Conservation (phyloP, 495 filamentous ascomycete species). For the Immersiella caudata region DNA sequence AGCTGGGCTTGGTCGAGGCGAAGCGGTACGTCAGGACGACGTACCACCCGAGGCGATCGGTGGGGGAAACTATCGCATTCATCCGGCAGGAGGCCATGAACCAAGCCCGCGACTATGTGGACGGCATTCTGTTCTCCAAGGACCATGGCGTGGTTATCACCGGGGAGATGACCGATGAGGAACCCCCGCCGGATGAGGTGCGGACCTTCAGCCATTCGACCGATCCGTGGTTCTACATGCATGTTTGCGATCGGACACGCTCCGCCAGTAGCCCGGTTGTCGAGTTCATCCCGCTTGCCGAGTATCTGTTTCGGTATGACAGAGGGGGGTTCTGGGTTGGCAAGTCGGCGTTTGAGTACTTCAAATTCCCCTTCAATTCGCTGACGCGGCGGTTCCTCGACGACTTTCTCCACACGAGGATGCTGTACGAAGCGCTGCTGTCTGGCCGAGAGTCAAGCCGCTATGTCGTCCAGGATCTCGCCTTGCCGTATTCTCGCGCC, state of each 20-base stretch:
- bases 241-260: constrained; percentile 27
- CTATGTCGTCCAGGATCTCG: constrained; percentile 57
- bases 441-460: constrained; percentile 48
- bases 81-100: constrained; percentile 23
- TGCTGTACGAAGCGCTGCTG: constrained; percentile 59
- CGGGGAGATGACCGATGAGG: constrained; percentile 36
- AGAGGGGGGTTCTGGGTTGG: constrained; percentile 64
- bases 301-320: constrained; percentile 66
- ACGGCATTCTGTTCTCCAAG: constrained; percentile 54
- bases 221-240: constrained; percentile 59
- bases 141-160: constrained; percentile 53
- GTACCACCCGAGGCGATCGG: constrained; percentile 38
- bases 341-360: constrained; percentile 53
- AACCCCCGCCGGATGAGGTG: constrained; percentile 3
- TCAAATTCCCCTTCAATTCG: constrained; percentile 54
- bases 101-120: constrained; percentile 47
- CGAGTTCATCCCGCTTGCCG: constrained; percentile 47
- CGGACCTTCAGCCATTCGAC: constrained; percentile 40
- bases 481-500: constrained; percentile 46
- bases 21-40: constrained; percentile 55
- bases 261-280: neutral
- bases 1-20: constrained; percentile 56
- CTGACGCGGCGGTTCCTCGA: constrained; percentile 54
- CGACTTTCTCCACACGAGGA: constrained; percentile 58
- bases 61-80: constrained; percentile 18